A percentile compares a stretch with the other conserved stretches of the same genome.
Evolutionary conservation across 495 filamentous ascomycete genomes (phyloP).

Genomic region (Astrocystis sublimbata): DNA sequence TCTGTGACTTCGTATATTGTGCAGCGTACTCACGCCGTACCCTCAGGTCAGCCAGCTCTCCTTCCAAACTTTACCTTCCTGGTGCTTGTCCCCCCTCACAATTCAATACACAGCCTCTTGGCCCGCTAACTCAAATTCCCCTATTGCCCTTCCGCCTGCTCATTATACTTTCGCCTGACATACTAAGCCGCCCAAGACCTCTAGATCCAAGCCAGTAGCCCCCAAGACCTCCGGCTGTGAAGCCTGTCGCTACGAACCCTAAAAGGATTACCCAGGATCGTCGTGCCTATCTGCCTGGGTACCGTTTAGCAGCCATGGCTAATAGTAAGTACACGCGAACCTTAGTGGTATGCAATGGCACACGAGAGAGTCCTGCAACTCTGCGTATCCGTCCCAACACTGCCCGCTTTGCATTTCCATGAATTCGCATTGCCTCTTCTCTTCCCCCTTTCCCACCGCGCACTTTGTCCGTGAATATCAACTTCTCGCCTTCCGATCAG

Average conservation of each 20-base stretch:
- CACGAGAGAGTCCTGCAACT: background rate
- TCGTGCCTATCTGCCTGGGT: background rate
- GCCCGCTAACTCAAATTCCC: conserved; percentile 12
- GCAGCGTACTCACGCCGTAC: background rate
- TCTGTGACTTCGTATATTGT: background rate
- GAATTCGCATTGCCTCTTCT: background rate
- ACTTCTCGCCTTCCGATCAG: background rate
- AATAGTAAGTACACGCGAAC: conserved; percentile 9
- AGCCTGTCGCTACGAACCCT: background rate
- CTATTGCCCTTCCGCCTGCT: background rate
- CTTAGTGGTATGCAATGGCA: background rate
- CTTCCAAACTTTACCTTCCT: background rate
- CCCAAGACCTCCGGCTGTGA: conserved; percentile 9
- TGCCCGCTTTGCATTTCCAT: background rate
- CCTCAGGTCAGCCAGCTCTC: conserved; percentile 1
- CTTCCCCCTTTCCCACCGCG: background rate
- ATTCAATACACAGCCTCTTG: conserved; percentile 11
- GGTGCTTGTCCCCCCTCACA: background rate
- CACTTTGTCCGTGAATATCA: background rate
- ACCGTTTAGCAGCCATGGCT: conserved; percentile 11
- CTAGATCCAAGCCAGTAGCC: background rate
- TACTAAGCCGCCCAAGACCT: conserved; percentile 1
- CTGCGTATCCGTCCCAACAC: background rate
- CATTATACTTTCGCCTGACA: conserved; percentile 11
- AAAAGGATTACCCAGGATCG: background rate